Percentiles rank a stretch among this genome's conserved stretches.
Conservation (phyloP, 345 rosid genomes). For the Hibiscus syriacus region DNA sequence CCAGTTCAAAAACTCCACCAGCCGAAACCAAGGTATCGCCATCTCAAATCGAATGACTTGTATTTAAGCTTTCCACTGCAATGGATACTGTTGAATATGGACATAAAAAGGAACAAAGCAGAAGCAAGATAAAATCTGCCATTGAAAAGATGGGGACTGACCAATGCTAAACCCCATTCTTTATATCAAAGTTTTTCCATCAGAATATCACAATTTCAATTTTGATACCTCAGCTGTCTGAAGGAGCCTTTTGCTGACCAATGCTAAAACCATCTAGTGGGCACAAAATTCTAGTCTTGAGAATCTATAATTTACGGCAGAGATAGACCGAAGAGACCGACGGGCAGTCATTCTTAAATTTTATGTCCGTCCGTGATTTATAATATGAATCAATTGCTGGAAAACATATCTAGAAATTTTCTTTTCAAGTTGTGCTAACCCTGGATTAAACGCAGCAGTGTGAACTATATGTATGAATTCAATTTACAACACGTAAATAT, state of each 20-base stretch:
- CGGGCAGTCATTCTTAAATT: too few species aligned
- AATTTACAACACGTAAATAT: too few species aligned
- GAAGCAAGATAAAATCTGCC: background rate
- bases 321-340: too few species aligned
- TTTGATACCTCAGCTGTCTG: background rate
- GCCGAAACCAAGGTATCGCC: slow-evolving; percentile 22
- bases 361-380: too few species aligned
- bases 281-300: background rate
- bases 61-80: slow-evolving; percentile 8
- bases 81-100: background rate
- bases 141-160: slow-evolving; percentile 18
- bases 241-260: background rate
- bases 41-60: slow-evolving; percentile 15
- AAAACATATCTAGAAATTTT: too few species aligned
- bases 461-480: too few species aligned
- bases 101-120: background rate
- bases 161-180: background rate
- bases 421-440: too few species aligned
- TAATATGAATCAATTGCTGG: too few species aligned
- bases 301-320: too few species aligned
- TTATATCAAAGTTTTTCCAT: background rate
- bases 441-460: too few species aligned
- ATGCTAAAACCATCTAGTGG: background rate
- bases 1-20: slow-evolving; percentile 18
- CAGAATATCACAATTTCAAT: background rate